Percentiles rank a stretch among this genome's conserved stretches.
Conservation (phyloP, 768 basidiomycete genomes). For the Scleroderma bovista region DNA sequence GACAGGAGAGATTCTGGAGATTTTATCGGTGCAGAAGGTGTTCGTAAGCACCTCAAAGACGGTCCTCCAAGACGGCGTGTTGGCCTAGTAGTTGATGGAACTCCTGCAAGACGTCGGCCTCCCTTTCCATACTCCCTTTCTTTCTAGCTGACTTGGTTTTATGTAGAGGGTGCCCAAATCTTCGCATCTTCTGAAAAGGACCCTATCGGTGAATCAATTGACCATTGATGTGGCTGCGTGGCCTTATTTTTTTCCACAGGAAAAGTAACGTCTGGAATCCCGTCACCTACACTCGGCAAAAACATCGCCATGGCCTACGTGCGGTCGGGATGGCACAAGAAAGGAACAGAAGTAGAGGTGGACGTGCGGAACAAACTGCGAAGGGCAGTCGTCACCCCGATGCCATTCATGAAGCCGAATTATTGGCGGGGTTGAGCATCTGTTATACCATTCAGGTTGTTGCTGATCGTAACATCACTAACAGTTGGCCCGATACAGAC, state of each 20-base stretch:
- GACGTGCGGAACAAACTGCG: constrained; percentile 80
- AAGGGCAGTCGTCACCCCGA: constrained; percentile 65
- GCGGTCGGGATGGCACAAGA: constrained; percentile 77
- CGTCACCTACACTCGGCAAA: constrained; percentile 80
- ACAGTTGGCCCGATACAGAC: no score
- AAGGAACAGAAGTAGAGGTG: constrained; percentile 78
- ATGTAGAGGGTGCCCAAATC: not conserved
- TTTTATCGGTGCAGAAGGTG: constrained; percentile 76
- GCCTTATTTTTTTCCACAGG: constrained; percentile 41
- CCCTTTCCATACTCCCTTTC: not conserved
- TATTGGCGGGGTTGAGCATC: constrained; percentile 63
- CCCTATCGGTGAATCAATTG: not conserved
- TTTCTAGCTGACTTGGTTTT: not conserved
- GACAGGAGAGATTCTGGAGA: constrained; percentile 62
- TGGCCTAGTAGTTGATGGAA: constrained; percentile 76
- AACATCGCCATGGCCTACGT: constrained; percentile 99
- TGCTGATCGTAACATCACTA: no score
- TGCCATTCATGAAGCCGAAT: constrained; percentile 84
- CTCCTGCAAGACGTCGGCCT: constrained; percentile 60
- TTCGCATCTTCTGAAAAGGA: not conserved
- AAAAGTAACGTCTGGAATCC: constrained; percentile 88
- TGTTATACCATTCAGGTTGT: no score
- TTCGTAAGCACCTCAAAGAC: constrained; percentile 72
- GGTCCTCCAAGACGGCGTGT: constrained; percentile 76
- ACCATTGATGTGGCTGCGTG: not conserved